Percentiles rank a stretch among this genome's conserved stretches.
These are phyloP conservation scores for Pythium aquatile DNA, from an alignment of 352 stramenopile species.

Conservation along the genomic window DNA sequence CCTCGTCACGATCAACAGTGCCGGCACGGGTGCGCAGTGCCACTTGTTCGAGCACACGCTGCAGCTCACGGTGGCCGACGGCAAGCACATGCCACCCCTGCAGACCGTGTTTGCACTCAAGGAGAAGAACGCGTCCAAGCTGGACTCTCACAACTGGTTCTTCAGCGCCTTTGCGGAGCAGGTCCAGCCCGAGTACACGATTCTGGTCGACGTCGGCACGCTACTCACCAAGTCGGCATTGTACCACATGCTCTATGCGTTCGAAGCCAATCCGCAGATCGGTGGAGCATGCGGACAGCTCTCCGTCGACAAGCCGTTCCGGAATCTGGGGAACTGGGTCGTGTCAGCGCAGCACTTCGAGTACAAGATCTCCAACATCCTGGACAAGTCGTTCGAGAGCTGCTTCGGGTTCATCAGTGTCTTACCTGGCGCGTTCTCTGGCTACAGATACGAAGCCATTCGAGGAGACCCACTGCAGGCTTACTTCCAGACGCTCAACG, in stretches of 20 bases:
- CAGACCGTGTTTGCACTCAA: slow-evolving; percentile 83
- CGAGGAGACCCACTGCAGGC: slow-evolving; percentile 69
- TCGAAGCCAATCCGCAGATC: slow-evolving; percentile 79
- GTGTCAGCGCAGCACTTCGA: slow-evolving; percentile 87
- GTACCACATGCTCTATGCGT: slow-evolving; percentile 75
- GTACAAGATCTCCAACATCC: slow-evolving; percentile 90
- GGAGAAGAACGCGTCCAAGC: slow-evolving; percentile 77
- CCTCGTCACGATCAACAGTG: slow-evolving; percentile 82
- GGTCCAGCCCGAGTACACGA: slow-evolving; percentile 79
- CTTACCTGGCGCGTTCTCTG: slow-evolving; percentile 79
- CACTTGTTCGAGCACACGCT: slow-evolving; percentile 87
- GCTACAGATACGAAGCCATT: slow-evolving; percentile 83
- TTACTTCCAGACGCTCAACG: slow-evolving; percentile 87
- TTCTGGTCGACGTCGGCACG: slow-evolving; percentile 84
- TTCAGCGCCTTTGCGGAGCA: slow-evolving; percentile 82
- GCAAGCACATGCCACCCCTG: slow-evolving; percentile 66
- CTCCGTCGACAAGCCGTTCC: slow-evolving; percentile 78
- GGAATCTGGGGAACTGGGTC: slow-evolving; percentile 86
- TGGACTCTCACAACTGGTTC: slow-evolving; percentile 87
- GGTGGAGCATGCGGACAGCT: slow-evolving; percentile 81
- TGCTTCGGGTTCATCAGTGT: slow-evolving; percentile 90
- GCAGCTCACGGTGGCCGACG: slow-evolving; percentile 61
- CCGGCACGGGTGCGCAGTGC: slow-evolving; percentile 75
- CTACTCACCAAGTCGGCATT: slow-evolving; percentile 78
- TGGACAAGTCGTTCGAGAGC: slow-evolving; percentile 85